Evolutionary conservation across 139 green algal species (phyloP), one percentile per base, ranked within the genome.

Genomic region (Eudorina sp.): DNA sequence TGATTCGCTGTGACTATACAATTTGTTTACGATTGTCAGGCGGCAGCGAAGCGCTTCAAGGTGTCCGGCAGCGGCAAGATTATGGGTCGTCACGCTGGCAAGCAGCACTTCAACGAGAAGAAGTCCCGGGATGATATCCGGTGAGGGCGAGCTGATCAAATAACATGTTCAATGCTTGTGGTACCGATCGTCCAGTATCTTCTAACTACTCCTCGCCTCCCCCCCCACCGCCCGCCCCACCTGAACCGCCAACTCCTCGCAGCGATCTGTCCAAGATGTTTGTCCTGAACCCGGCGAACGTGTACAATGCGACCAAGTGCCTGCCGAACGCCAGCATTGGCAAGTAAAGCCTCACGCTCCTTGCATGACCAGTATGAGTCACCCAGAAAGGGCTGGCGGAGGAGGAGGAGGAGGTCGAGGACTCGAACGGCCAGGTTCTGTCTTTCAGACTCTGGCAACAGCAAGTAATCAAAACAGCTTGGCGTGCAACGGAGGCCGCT

Each of bases 41-140:
- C 96, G 31, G 96, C 96, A 23, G 92, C 96, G 74, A 98, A 98
- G 93, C 94, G 96, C 45, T 96, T 95, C 95, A 96, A 96, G 86
- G 88, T 98, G 14, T 98, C 96, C 5, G 95, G 92, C 73, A 90
- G 66, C 53, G 96, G 96, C 79, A 98, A 98, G 92, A 80, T 98
- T 0, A 91, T 97, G 88, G 92, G 91, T 8, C 94, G 96, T 58
- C 90, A 95, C 73, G 86, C 91, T n/a, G 94, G 95, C 81, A 98
- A 98, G 95, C 96, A 98, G 92, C 96, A 98, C 89, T 95, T 98
- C 79, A 97, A 98, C 85, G 95, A 98, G 92, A 98, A 98, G 95
- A 96, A 92, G 90, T 90, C 27, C 31, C 88, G 89, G 27, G 84
- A 92, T 23, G 36, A 87, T 51, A 94, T 92, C 86, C 85, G 93